Evolutionary conservation across 345 rosid genomes (phyloP), one percentile per base, ranked within the genome.

Genomic region (Eucalyptus sp.): DNA sequence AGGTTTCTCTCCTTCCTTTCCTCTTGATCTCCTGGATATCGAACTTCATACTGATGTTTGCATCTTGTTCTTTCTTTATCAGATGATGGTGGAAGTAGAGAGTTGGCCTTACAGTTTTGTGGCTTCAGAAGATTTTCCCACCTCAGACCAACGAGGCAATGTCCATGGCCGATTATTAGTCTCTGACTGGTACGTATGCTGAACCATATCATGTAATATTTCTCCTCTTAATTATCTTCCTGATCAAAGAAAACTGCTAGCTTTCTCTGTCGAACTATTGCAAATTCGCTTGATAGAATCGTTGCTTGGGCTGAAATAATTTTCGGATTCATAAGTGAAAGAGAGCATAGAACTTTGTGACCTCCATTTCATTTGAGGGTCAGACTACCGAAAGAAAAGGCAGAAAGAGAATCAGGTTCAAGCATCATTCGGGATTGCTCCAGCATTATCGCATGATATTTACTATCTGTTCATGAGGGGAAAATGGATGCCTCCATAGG

Each of bases 21-120:
- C 13, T 22, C 83, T 41, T 20, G 27, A 41, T 13, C 84, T 76
- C 29, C 43, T 41, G 84, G 9, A 20, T 22, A 20, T 85, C 86
- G 37, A 87, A 10, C 46, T 25, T n/a, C 84, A 7, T 37, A 20
- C 15, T 6, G 27, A 76, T 76, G 48, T 76, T 41, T 76, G 48
- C 27, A 76, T 20, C 48, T 76, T 76, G 84, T 41, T 76, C 48
- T 37, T 41, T 10, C 27, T 71, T 76, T 46, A 49, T 71, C 91
- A 95, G 96, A 92, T 91, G 93, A 86, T 33, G 17, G 58, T 29
- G 31, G 96, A 96, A 91, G 93, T 92, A 22, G 88, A 91, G 48
- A 94, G 91, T 88, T 96, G 97, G 97, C 97, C 97, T 22, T 95
- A 94, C 87, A 87, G 86, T 64, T 96, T 96, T 89, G 94, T 95